Base-by-base conservation (phyloP, 1,284 basidiomycete species). In the Cutaneotrichosporon dermatis region DNA sequence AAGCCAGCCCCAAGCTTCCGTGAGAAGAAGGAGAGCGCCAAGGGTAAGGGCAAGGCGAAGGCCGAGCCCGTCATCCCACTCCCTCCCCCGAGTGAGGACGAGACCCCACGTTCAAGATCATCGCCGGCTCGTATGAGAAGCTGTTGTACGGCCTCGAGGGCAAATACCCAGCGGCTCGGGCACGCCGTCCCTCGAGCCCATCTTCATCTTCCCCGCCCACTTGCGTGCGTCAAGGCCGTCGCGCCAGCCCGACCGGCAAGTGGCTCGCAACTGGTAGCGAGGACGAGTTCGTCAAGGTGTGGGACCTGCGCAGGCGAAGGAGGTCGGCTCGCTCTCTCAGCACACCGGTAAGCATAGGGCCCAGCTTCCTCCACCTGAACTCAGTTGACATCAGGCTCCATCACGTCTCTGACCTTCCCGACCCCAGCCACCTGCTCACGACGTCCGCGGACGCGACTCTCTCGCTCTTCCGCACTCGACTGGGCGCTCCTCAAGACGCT, bases 191-290 rank as follows among this genome's bases (percentile, higher is more conserved):
- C 75, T 96, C 15, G 86, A 87, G 64, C 92, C 95, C 0, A 83
- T 90, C 54, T 99, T 99, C 78, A 92, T 93, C 63, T 98, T 98
- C 79, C 93, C 95, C 37, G 95, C 95, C 0, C 95, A 98, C 78
- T 95, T 40, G 92, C 90, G 1, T 93, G 87, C 68, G 88, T 98
- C 61, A 92, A 93, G 70, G 86, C 90, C 8, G 88, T 95, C 4
- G 89, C 91, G 88, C 89, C 0, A 89, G 88, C 1, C 90, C 92
- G 2, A 90, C 90, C 39, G 92, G 91, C 1, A 97, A 96, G 79
- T 98, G 92, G 91, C 83, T 98, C 12, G 94, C 92, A 4, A 94
- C 90, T 0, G 95, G 93, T 0, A 92, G 90, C 64, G 86, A 90
- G 37, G 95, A 99, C 75, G 95, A 98, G 79, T 89, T 93, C 57